Evolutionary conservation across 805 yeast genomes (phyloP).

Genomic region (Ogataea saltuana): DNA sequence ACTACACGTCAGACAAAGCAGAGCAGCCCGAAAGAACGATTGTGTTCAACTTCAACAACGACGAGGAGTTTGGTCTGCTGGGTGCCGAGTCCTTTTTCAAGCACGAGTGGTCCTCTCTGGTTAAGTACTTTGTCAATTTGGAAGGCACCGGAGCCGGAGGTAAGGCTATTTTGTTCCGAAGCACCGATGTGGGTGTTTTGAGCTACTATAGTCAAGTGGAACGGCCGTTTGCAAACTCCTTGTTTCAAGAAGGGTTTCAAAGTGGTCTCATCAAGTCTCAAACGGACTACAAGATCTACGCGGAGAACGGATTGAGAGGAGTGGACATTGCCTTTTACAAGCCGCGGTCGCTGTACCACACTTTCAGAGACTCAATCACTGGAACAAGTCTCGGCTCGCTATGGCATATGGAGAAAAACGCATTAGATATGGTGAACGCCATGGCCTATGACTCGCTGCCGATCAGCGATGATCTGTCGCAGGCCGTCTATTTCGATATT

Average conservation of each 20-base stretch:
- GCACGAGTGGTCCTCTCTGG: slow-evolving; percentile 69
- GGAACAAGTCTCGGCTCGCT: slow-evolving; percentile 66
- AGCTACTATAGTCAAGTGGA: slow-evolving; percentile 55
- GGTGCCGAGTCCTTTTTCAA: slow-evolving; percentile 76
- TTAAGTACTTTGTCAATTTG: slow-evolving; percentile 69
- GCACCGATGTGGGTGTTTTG: slow-evolving; percentile 75
- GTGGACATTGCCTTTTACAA: slow-evolving; percentile 87
- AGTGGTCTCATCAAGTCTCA: slow-evolving; percentile 71
- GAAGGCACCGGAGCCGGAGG: slow-evolving; percentile 96
- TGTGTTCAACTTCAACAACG: slow-evolving; percentile 81
- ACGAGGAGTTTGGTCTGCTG: slow-evolving; percentile 83
- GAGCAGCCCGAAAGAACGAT: slow-evolving; percentile 68
- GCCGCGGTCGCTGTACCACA: slow-evolving; percentile 84
- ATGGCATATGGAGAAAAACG: slow-evolving; percentile 80
- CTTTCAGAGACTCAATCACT: slow-evolving; percentile 66
- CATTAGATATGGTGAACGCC: slow-evolving; percentile 58
- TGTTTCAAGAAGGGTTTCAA: slow-evolving; percentile 84
- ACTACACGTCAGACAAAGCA: slow-evolving; percentile 37
- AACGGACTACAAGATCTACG: slow-evolving; percentile 81
- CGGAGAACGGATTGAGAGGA: slow-evolving; percentile 71
- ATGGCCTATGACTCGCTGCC: slow-evolving; percentile 42
- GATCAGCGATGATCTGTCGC: slow-evolving; percentile 34
- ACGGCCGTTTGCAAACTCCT: slow-evolving; percentile 75
- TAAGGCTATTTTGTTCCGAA: slow-evolving; percentile 75
- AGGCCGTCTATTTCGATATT: slow-evolving; percentile 67